Evolutionary conservation across 1,284 basidiomycete genomes (phyloP).

Genomic region (Cutaneotrichosporon cutaneum): DNA sequence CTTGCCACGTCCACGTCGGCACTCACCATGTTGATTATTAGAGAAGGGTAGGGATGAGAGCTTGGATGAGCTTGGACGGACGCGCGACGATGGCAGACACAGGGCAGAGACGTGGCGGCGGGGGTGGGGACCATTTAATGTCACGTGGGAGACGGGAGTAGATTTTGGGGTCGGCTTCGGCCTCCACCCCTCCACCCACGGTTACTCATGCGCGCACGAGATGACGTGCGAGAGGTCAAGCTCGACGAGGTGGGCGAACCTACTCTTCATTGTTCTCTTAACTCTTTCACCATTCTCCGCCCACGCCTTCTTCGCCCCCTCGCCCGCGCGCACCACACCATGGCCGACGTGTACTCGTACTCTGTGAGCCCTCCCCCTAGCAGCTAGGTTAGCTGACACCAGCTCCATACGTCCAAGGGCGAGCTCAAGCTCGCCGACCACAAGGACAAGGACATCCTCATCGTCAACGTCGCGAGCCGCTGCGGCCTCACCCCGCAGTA

Average conservation of each 20-base stretch:
- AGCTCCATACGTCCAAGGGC: constrained; percentile 47
- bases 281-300: constrained; percentile 14
- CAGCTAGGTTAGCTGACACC: constrained; percentile 7
- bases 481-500: constrained; percentile 81
- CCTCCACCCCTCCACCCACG: no score
- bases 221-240: no score
- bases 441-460: constrained; percentile 49
- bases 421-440: constrained; percentile 40
- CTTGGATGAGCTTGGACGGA: neutral
- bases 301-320: constrained; percentile 2
- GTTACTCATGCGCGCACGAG: no score
- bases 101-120: neutral
- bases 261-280: constrained; percentile 28
- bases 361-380: constrained; percentile 23
- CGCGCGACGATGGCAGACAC: no score
- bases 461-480: constrained; percentile 53
- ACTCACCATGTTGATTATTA: constrained; percentile 12
- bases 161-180: neutral
- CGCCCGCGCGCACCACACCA: constrained; percentile 17
- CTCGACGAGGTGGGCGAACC: neutral
- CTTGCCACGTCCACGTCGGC: no score
- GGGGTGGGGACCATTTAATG: neutral
- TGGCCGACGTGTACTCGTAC: constrained; percentile 50
- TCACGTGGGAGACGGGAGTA: neutral
- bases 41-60: neutral